These are phyloP conservation scores for Theobroma cacao DNA, from an alignment of 345 rosid species.

Conservation along the genomic window DNA sequence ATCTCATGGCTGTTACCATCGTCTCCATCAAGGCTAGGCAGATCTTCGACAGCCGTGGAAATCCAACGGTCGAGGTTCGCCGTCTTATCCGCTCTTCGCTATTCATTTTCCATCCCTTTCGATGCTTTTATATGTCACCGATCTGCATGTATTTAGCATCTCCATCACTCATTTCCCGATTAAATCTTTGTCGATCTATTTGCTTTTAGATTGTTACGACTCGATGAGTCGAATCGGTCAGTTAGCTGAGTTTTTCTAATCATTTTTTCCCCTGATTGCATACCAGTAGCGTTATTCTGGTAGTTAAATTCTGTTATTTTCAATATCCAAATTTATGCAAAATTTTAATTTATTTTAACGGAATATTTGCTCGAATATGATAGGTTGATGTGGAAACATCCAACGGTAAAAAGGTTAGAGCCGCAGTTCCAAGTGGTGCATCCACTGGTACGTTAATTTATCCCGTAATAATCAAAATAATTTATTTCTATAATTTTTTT, in stretches of 20 bases:
- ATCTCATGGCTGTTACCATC: constrained; percentile 60
- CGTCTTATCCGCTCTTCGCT: constrained; percentile 6
- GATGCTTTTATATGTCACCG: constrained; percentile 13
- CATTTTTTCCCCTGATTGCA: neutral
- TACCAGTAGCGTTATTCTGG: neutral
- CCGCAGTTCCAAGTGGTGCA: constrained; percentile 98
- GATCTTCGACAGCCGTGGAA: constrained; percentile 99
- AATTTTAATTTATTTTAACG: neutral
- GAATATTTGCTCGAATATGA: neutral
- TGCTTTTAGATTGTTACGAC: neutral
- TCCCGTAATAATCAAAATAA: neutral
- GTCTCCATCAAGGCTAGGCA: constrained; percentile 73
- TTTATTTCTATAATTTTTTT: neutral
- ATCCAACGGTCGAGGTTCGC: constrained; percentile 90
- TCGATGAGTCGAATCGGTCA: neutral
- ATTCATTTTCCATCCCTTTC: neutral
- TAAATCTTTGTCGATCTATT: neutral
- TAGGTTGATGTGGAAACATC: constrained; percentile 71
- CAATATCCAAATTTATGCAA: neutral
- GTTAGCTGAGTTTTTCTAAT: neutral
- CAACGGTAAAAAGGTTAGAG: constrained; percentile 55
- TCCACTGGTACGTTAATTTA: constrained; percentile 65
- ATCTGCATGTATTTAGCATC: constrained; percentile 16
- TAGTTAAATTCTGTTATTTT: neutral
- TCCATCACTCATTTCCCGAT: neutral